Evolutionary conservation across 176 grass and related monocot species (phyloP).

Genomic region (Carex scoparia): DNA sequence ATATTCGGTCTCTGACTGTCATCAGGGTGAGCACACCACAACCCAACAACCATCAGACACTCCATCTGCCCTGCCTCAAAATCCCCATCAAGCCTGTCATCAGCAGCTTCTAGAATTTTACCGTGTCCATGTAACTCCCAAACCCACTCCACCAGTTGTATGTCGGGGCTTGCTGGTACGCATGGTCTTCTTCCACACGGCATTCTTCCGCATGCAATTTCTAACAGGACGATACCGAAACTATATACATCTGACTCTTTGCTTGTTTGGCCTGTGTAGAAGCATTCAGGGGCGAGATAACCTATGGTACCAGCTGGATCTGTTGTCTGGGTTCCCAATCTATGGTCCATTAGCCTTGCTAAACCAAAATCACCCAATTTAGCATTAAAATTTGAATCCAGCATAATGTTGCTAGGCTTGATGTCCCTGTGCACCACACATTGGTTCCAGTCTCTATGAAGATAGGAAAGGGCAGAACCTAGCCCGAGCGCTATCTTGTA

Average conservation of each 20-base stretch:
- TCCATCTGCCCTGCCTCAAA: constrained; percentile 36
- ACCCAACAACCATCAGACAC: constrained; percentile 36
- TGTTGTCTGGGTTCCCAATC: constrained; percentile 12
- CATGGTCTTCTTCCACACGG: constrained; percentile 16
- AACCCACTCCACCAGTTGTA: constrained; percentile 36
- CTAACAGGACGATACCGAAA: constrained; percentile 48
- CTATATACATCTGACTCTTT: constrained; percentile 45
- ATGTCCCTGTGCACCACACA: constrained; percentile 25
- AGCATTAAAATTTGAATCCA: constrained; percentile 22
- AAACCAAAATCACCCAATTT: constrained; percentile 35
- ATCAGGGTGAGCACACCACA: constrained; percentile 63
- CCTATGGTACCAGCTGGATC: constrained; percentile 17
- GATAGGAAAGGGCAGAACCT: constrained; percentile 21
- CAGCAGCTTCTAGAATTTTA: constrained; percentile 26
- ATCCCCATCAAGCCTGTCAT: constrained; percentile 22
- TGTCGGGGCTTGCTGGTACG: neutral
- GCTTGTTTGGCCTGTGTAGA: constrained; percentile 30
- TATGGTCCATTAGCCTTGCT: constrained; percentile 27
- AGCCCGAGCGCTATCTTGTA: constrained; percentile 14
- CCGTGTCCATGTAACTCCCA: constrained; percentile 32
- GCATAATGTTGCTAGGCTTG: constrained; percentile 27
- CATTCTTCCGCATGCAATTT: constrained; percentile 35
- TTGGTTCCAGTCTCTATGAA: constrained; percentile 26
- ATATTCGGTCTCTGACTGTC: constrained; percentile 34
- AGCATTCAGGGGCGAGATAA: constrained; percentile 25